phyloP scores from a whole-genome alignment of 2,329 filamentous ascomycete species.

The Pestalotiopsis sp. region DNA sequence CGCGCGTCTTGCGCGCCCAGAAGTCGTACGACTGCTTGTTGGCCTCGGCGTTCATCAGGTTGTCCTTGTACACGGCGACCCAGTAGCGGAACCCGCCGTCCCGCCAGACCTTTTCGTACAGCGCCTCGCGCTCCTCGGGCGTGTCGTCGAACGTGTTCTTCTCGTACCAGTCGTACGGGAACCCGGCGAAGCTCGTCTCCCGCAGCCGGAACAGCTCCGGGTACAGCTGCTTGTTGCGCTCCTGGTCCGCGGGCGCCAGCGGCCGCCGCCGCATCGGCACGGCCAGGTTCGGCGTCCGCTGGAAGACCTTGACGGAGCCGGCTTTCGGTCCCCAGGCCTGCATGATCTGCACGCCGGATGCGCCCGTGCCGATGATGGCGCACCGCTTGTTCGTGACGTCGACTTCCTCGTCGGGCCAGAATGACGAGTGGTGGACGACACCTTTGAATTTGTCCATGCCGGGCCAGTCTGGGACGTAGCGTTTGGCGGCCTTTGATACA shows the following conservation, averaged over 20 bases:
- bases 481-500: conserved; percentile 49
- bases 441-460: conserved; percentile 64
- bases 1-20: conserved; percentile 54
- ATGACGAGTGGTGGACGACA: conserved; percentile 59
- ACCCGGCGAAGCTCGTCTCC: conserved; percentile 58
- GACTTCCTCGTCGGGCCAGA: conserved; percentile 62
- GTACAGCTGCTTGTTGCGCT: conserved; percentile 45
- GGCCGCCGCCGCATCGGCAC: conserved; percentile 59
- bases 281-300: conserved; percentile 68
- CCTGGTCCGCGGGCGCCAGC: conserved; percentile 53
- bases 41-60: conserved; percentile 43
- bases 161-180: conserved; percentile 57
- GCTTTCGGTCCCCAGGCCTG: conserved; percentile 61
- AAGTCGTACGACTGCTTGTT: conserved; percentile 59
- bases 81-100: conserved; percentile 59
- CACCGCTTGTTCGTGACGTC: conserved; percentile 59
- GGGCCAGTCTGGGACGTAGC: conserved; percentile 63
- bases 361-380: conserved; percentile 66
- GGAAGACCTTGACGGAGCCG: conserved; percentile 60
- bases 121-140: conserved; percentile 48
- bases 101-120: conserved; percentile 51
- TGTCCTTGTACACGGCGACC: conserved; percentile 57
- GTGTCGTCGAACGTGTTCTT: conserved; percentile 58
- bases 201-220: conserved; percentile 55
- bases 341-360: conserved; percentile 65